phyloP scores from a whole-genome alignment of 106 monocot species.

The Allium sativum region DNA sequence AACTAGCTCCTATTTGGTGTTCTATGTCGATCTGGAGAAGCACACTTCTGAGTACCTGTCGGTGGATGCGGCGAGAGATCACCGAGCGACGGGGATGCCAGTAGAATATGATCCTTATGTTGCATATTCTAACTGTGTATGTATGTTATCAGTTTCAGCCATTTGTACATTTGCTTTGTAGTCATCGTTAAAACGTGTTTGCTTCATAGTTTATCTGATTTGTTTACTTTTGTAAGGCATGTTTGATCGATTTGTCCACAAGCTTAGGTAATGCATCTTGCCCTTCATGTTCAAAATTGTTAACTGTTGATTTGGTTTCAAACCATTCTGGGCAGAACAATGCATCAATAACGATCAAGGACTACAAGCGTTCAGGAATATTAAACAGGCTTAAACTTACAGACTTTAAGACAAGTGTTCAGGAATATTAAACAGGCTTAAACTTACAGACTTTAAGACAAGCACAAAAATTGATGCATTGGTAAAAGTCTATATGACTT shows the following conservation, averaged over 20 bases:
- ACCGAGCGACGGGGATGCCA: no score
- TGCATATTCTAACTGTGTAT: no score
- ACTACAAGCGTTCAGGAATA: slow-evolving; percentile 55
- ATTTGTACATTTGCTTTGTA: no score
- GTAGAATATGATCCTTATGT: no score
- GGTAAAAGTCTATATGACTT: no score
- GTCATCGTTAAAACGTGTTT: no score
- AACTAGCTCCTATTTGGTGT: no score
- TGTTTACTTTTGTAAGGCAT: slow-evolving; percentile 73
- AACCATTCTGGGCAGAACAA: slow-evolving; percentile 24
- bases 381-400: slow-evolving; percentile 33
- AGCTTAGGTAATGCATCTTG: slow-evolving; percentile 39
- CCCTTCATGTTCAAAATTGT: slow-evolving; percentile 67
- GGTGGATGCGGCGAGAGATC: no score
- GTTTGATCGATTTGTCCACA: slow-evolving; percentile 52
- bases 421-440: slow-evolving; percentile 47
- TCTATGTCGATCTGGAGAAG: no score
- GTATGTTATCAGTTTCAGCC: no score
- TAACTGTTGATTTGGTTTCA: slow-evolving; percentile 63
- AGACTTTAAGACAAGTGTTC: slow-evolving; percentile 53
- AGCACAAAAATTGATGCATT: slow-evolving; percentile 95
- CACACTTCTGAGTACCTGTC: no score
- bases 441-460: slow-evolving; percentile 43
- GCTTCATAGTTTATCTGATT: slow-evolving; percentile 70
- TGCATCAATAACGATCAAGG: slow-evolving; percentile 16